Evolutionary conservation across 441 rosid genomes (phyloP), one percentile per base, ranked within the genome.

Genomic region (Melastoma candidum): DNA sequence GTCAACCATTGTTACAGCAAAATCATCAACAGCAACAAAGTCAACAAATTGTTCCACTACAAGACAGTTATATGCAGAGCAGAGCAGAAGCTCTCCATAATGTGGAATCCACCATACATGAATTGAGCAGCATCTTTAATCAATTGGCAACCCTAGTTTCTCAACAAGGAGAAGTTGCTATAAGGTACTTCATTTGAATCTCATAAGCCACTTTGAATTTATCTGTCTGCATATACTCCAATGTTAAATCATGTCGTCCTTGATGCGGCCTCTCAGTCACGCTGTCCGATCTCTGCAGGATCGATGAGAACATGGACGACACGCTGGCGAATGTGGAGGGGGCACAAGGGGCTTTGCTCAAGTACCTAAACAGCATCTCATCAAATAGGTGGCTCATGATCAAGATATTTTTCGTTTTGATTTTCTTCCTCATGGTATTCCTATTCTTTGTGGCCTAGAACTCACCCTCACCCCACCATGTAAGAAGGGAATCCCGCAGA

Each of bases 351-450:
- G 94, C 85, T 59, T 64, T 88, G 67, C 84, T 80, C 56, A 78
- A 87, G 75, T 84, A 88, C 73, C 84, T 88, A 17, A 88, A 81
- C 74, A 77, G 87, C 65, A 85, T 92, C 69, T 92, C 97, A 7
- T 92, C 97, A 53, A 92, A 88, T 69, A 73, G 97, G 57, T 92
- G 98, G 98, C 69, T 92, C 59, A 85, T 92, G 95, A 82, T 92
- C 63, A 92, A 88, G 82, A 85, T 92, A 63, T 92, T 92, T 72
- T 81, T 88, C 70, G 84, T 92, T 41, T 68, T 92, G 75, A 71
- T 92, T 65, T 81, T 80, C 56, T 88, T 92, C 73, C 90, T 92
- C 70, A 79, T 85, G 95, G 67, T 92, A 66, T 88, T 88, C 80
- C 73, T 88, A 73, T 82, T 88, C 70, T 88, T 88, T 71, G 97